Evolutionary conservation across 2,329 filamentous ascomycete species (phyloP).

Genomic region (Botrytis elliptica): DNA sequence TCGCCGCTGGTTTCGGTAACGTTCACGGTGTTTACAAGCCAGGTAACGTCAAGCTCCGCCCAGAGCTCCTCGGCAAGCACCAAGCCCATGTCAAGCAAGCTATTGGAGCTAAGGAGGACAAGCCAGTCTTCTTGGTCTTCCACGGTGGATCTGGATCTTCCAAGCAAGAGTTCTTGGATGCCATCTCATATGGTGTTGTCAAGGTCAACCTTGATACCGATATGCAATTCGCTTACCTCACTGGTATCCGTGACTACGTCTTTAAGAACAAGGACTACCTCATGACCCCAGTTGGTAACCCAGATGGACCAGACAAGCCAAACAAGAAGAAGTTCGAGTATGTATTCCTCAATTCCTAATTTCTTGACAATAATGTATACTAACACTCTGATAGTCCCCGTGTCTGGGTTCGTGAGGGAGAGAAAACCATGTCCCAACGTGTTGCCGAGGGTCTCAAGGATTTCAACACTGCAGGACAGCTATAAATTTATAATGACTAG

Average conservation of each 20-base stretch:
- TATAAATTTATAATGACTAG: slow-evolving; percentile 52
- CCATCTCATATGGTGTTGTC: slow-evolving; percentile 90
- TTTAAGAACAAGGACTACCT: slow-evolving; percentile 95
- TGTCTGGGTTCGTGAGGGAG: slow-evolving; percentile 93
- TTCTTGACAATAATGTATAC: not conserved
- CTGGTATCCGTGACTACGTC: slow-evolving; percentile 92
- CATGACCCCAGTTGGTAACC: slow-evolving; percentile 83
- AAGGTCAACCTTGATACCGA: slow-evolving; percentile 99
- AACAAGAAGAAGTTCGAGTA: slow-evolving; percentile 92
- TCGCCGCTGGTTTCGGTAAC: slow-evolving; percentile 97
- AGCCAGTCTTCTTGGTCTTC: slow-evolving; percentile 99
- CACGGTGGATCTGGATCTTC: slow-evolving; percentile 92
- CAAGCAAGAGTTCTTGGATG: slow-evolving; percentile 86
- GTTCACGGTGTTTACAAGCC: slow-evolving; percentile 99
- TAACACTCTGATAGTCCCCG: slow-evolving; percentile 16
- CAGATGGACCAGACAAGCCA: slow-evolving; percentile 92
- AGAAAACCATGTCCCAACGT: slow-evolving; percentile 92
- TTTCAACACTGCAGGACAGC: slow-evolving; percentile 81
- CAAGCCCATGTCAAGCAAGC: slow-evolving; percentile 87
- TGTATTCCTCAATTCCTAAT: not conserved
- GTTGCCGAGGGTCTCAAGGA: slow-evolving; percentile 79
- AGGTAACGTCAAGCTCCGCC: slow-evolving; percentile 94
- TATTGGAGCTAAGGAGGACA: slow-evolving; percentile 67
- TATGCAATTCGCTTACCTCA: slow-evolving; percentile 91
- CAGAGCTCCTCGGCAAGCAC: slow-evolving; percentile 95